Percentiles rank a stretch among this genome's conserved stretches.
phyloP scores from a whole-genome alignment of 1,139 yeast genomes.

The Yamadazyma kanchanaburiensis region DNA sequence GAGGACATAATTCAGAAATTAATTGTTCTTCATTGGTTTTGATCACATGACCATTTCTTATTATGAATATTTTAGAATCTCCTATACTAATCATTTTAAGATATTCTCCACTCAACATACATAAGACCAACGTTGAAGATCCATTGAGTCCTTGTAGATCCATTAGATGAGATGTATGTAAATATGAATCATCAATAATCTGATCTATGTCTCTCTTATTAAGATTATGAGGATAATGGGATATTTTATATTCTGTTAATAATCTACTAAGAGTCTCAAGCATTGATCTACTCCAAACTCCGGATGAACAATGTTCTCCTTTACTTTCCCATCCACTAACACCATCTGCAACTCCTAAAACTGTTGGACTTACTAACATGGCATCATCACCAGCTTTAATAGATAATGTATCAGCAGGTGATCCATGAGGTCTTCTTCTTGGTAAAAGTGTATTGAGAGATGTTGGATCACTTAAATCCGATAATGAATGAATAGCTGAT shows the following conservation, averaged over 20 bases:
- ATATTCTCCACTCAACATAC: conserved; percentile 49
- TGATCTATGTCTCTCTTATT: conserved; percentile 43
- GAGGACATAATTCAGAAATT: conserved; percentile 47
- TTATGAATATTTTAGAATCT: conserved; percentile 49
- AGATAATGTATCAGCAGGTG: conserved; percentile 51
- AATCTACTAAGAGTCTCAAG: conserved; percentile 50
- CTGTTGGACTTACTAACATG: conserved; percentile 55
- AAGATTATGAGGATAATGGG: conserved; percentile 42
- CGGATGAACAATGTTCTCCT: conserved; percentile 41
- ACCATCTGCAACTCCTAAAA: conserved; percentile 60
- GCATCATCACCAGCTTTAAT: conserved; percentile 62
- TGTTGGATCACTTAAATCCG: conserved; percentile 51
- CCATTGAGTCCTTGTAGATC: conserved; percentile 49
- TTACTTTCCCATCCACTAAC: conserved; percentile 59
- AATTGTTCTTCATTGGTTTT: conserved; percentile 48
- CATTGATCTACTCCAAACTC: conserved; percentile 57
- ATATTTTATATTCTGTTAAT: conserved; percentile 44
- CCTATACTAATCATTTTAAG: conserved; percentile 54
- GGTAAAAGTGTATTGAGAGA: conserved; percentile 47
- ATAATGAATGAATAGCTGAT: conserved; percentile 47
- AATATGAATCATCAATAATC: conserved; percentile 48
- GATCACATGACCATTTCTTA: conserved; percentile 46
- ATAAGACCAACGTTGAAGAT: conserved; percentile 50
- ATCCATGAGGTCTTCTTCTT: conserved; percentile 50
- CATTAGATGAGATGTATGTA: conserved; percentile 53